phyloP scores from a whole-genome alignment of 1,139 yeast species.

The Torulaspora pretoriensis region DNA sequence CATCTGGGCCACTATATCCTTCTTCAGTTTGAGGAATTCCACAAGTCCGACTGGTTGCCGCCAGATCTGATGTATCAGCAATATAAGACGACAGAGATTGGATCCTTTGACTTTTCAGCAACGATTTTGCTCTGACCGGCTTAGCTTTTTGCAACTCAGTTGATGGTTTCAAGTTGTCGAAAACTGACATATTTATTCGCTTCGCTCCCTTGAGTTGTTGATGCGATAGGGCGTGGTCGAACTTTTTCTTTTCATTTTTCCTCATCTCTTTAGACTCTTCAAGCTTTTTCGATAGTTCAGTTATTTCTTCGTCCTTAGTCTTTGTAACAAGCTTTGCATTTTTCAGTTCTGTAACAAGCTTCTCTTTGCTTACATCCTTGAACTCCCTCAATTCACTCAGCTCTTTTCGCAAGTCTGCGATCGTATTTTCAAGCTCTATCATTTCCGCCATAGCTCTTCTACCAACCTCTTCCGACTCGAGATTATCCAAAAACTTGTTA shows the following conservation, averaged over 20 bases:
- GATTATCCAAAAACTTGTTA: conserved; percentile 62
- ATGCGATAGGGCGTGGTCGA: conserved; percentile 56
- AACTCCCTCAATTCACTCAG: conserved; percentile 68
- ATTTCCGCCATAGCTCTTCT: conserved; percentile 69
- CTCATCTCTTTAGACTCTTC: conserved; percentile 47
- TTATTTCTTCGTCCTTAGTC: conserved; percentile 54
- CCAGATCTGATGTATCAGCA: neutral
- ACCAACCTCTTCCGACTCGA: conserved; percentile 84
- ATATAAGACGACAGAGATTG: conserved; percentile 14
- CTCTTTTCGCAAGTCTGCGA: conserved; percentile 41
- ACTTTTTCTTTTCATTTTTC: conserved; percentile 61
- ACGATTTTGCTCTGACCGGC: conserved; percentile 3
- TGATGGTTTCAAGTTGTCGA: conserved; percentile 10
- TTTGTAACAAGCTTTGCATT: conserved; percentile 56
- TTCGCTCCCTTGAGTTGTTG: conserved; percentile 10
- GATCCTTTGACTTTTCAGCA: conserved; percentile 14
- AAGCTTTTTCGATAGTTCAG: conserved; percentile 41
- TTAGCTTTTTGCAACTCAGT: conserved; percentile 1
- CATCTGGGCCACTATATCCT: neutral
- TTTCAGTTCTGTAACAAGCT: conserved; percentile 60
- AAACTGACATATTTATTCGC: conserved; percentile 6
- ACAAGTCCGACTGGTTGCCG: neutral
- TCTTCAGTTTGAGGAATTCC: neutral
- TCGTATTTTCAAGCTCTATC: conserved; percentile 50
- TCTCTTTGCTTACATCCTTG: conserved; percentile 52